A percentile compares a stretch with the other conserved stretches of the same genome.
Conservation (phyloP, 2,329 filamentous ascomycete species). For the Ascosphaera pollenicola region DNA sequence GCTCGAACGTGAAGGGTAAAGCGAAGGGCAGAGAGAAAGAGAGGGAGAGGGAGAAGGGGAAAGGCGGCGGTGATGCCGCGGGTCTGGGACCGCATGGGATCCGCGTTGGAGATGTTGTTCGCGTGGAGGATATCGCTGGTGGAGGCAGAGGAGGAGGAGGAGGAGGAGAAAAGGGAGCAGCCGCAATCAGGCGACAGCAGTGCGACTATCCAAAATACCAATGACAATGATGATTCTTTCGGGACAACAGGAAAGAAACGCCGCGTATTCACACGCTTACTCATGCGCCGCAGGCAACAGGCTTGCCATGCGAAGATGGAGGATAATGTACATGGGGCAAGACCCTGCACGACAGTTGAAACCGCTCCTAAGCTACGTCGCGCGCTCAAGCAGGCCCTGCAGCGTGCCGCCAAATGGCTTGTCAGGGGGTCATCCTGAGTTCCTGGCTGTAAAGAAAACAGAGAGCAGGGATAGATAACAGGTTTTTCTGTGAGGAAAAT, state of each 20-base stretch:
- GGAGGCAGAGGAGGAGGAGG: slow-evolving; percentile 4
- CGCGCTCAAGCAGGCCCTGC: background rate
- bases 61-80: slow-evolving; percentile 7
- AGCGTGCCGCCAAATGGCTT: background rate
- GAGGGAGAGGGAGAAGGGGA: slow-evolving; percentile 10
- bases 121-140: slow-evolving; percentile 17
- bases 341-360: background rate
- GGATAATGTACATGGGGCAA: background rate
- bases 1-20: too few species aligned
- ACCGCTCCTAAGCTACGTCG: background rate
- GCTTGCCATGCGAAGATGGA: too few species aligned
- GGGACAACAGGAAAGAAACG: too few species aligned
- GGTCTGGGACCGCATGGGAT: slow-evolving; percentile 24
- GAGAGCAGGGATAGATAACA: too few species aligned
- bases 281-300: too few species aligned
- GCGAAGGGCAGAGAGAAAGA: background rate
- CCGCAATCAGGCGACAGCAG: too few species aligned
- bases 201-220: too few species aligned
- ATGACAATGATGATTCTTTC: too few species aligned
- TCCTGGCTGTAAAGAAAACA: too few species aligned
- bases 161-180: too few species aligned
- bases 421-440: background rate
- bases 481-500: background rate
- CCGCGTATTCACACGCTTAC: too few species aligned
- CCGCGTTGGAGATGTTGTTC: slow-evolving; percentile 25